Conservation (phyloP, 208 protist genomes). For the Trichomonas tenax region DNA sequence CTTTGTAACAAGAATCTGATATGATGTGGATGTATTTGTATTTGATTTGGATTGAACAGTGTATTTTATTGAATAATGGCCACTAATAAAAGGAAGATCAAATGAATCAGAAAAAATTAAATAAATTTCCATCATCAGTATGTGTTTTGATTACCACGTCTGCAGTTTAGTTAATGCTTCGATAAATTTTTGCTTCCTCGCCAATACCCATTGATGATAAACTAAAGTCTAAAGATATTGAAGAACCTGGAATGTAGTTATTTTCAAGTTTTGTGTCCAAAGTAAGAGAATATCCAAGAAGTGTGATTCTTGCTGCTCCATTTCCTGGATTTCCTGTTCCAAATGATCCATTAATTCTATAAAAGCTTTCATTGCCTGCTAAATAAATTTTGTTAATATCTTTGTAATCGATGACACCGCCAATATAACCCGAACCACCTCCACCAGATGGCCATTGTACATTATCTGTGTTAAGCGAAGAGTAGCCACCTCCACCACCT, state of each 20-base stretch:
- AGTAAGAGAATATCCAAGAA: neutral
- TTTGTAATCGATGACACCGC: too few species aligned
- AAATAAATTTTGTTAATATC: too few species aligned
- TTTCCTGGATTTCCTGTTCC: neutral
- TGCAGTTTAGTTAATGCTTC: neutral
- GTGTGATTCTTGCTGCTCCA: neutral
- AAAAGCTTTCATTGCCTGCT: too few species aligned
- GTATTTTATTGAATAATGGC: neutral
- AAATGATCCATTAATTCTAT: too few species aligned
- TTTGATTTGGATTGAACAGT: neutral
- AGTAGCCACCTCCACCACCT: too few species aligned
- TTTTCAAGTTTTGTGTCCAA: neutral
- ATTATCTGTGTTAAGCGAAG: too few species aligned
- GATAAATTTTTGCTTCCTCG: neutral
- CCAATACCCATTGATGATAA: neutral
- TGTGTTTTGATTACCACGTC: neutral
- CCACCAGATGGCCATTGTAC: too few species aligned
- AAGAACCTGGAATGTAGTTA: neutral
- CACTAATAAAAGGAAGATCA: neutral
- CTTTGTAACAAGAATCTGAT: neutral
- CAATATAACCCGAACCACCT: too few species aligned
- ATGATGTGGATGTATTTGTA: neutral
- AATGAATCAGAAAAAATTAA: neutral
- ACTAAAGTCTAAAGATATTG: neutral
- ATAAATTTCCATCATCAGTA: neutral